Percentiles rank a stretch among this genome's conserved stretches.
phyloP scores from a whole-genome alignment of 202 grass and related monocot genomes.

The Saccharum hybrid region DNA sequence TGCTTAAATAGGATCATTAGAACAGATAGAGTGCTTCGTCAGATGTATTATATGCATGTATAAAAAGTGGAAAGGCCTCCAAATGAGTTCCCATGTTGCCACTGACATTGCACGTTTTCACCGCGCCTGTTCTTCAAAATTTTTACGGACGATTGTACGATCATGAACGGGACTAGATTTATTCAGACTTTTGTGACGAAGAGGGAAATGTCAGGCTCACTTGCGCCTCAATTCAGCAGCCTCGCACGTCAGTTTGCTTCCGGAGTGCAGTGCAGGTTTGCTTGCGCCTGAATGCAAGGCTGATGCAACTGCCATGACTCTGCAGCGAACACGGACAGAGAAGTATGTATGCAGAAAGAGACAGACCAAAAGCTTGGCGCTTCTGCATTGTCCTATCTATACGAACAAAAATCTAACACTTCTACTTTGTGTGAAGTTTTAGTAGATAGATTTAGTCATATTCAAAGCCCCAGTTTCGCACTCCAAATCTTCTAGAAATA shows the following conservation, averaged over 20 bases:
- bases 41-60: not conserved
- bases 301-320: conserved; percentile 25
- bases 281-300: conserved; percentile 6
- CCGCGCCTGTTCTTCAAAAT: not conserved
- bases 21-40: not conserved
- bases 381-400: not conserved
- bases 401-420: not conserved
- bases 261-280: not conserved
- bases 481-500: not conserved
- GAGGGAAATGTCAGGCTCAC: not conserved
- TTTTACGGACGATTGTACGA: not conserved
- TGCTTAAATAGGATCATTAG: not conserved
- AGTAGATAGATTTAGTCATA: not conserved
- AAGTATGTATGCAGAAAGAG: not conserved
- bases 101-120: not conserved
- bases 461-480: not conserved
- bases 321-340: not conserved
- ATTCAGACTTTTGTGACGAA: too few species aligned
- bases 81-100: not conserved
- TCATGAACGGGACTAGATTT: not conserved
- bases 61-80: not conserved
- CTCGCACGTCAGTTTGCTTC: not conserved
- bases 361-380: not conserved
- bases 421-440: not conserved
- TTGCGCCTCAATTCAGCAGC: conserved; percentile 18